Base-by-base conservation (phyloP, 2,329 filamentous ascomycete species). In the Dactylonectria estremocensis region DNA sequence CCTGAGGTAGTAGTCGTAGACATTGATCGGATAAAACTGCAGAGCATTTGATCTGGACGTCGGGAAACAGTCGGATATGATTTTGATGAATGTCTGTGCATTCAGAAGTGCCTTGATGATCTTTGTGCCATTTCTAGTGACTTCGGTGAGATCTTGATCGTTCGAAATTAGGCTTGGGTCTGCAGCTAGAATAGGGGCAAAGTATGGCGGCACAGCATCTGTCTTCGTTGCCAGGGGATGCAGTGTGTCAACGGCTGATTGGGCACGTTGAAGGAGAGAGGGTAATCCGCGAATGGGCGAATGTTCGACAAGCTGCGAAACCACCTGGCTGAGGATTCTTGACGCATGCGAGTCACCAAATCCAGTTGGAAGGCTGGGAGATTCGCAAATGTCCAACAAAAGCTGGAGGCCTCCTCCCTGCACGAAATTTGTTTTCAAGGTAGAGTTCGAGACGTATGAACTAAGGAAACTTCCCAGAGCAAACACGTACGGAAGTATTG, bases 231-330 rank as follows among this genome's bases (percentile, higher is more conserved):
- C 85, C 61, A 98, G 86, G 3, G 91, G 89, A 66, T 90, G 83
- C 13, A 98, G 83, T 20, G 86, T 85, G 71, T 93, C 87, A 60
- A 97, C 83, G 5, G 93, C 89, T 55, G 85, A 83, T 74, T 95
- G 91, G 14, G 93, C 89, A 54, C 95, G 91, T 69, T 89, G 89
- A 66, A 98, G 83, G 31, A 99, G 82, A 5, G 94, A 93, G 0
- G 95, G 95, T 8, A 99, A 84, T 2, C 95, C 91, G 20, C 97
- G 85, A 72, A 95, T 90, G 2, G 95, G 91, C 67, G 93, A 94
- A 28, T 90, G 88, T 74, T 98, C 95, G 7, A 95, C 89, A 69
- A 98, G 87, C 70, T 92, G 88, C 69, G 93, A 90, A 56, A 97
- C 86, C 11, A 97, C 91, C 40, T 90, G 88, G 16, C 91, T 89